Base-by-base conservation (phyloP, 371 early-diverging fungal species). In the Syncephalastrum sp. region DNA sequence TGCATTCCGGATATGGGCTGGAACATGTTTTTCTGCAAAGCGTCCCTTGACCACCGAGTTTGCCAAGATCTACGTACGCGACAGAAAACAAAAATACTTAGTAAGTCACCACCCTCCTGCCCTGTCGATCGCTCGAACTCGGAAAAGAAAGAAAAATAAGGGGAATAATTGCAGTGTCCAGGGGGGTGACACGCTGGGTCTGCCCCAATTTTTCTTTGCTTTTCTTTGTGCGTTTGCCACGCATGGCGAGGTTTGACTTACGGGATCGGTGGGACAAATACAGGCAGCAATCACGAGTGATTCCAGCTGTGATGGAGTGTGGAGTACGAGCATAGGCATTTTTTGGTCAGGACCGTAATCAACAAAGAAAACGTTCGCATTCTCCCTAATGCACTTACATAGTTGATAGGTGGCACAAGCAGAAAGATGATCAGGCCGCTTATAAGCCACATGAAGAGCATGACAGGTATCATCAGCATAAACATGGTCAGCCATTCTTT, bases 201-300 rank as follows among this genome's bases (percentile, higher is more conserved):
- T 21, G 16, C 3, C 24, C 44, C 14, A 15, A 46, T n/a, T 33
- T 10, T 33, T 33, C 29, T 29, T 29, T 29, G 4, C 29, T 33
- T 12, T 33, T 33, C 12, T 33, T 12, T 33, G 7, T 33, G 38
- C 8, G 10, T 33, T 33, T 33, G 12, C 12, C 38, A 33, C 38
- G 38, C 38, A 33, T 3, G 38, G 38, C 7, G 10, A 43, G 50
- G 15, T 5, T 16, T 14, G 13, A 51, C 70, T 65, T 76, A 83
- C 95, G 2, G 98, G 98, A 79, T 99, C 98, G 0, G 98, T 99
- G 1, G 98, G 97, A 6, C 96, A 91, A 5, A 95, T 72, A 58
- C 94, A 94, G 0, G 96, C 91, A 14, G 91, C 93, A 57, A 97
- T 79, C 6, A 94, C 77, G 45, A 95, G 72, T 1, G 88, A 72